Conservation (phyloP, 2,329 filamentous ascomycete species). For the Colletotrichum orbiculare region DNA sequence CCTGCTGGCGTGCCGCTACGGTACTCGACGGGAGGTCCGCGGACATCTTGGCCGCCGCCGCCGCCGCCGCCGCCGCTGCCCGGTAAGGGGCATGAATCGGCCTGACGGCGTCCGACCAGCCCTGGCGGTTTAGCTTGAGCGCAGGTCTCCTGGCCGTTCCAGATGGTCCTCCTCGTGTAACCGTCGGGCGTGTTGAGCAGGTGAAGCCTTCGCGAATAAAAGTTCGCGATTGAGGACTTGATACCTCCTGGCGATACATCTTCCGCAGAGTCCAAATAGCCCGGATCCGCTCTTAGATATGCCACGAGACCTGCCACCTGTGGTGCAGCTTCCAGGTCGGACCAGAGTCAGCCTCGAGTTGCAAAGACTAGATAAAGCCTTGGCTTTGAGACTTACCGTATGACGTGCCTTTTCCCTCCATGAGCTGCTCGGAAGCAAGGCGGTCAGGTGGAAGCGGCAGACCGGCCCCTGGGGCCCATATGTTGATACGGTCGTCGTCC, state of each 20-base stretch:
- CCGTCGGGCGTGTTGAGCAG: background rate
- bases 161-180: background rate
- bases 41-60: background rate
- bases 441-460: too few species aligned
- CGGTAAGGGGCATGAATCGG: background rate
- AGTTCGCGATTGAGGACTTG: background rate
- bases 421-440: too few species aligned
- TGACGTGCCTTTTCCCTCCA: too few species aligned
- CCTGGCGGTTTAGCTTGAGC: background rate
- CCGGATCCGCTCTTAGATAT: constrained; percentile 1
- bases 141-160: background rate
- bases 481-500: too few species aligned
- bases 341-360: background rate
- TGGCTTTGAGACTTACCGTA: background rate
- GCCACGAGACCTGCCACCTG: constrained; percentile 1
- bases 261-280: background rate
- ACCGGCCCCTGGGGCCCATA: too few species aligned
- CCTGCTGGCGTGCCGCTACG: too few species aligned
- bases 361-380: background rate
- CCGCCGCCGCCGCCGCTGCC: background rate
- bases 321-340: background rate
- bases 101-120: background rate
- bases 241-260: background rate
- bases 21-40: background rate
- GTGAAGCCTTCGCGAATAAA: background rate